Evolutionary conservation across 768 basidiomycete genomes (phyloP), one percentile per base, ranked within the genome.

Genomic region (Crepidotus variabilis): DNA sequence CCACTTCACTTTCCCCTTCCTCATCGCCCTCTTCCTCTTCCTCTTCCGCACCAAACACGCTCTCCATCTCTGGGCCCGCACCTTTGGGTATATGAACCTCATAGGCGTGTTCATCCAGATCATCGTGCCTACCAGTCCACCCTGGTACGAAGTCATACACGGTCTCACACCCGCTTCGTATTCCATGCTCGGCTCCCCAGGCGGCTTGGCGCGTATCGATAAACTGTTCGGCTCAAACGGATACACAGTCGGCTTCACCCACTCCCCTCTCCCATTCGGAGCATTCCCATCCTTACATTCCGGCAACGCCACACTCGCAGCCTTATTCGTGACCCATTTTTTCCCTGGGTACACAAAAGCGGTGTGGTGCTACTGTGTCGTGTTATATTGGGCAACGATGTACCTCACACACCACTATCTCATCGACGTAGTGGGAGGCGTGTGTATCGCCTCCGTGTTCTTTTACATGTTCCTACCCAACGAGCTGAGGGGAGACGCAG

Each of bases 301-400:
- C 0, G 96, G 84, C 2, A 88, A 85, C 67, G 91, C 91, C 1
- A 97, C 95, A 3, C 83, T 98, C 62, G 92, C 92, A 62, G 96
- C 94, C 0, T 81, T 99, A 50, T 95, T 95, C 80, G 73, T 98
- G 53, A 85, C 90, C 18, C 94, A 98, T 72, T 98, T 98, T 75
- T 98, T 98, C 83, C 91, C 92, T 0, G 78, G 80, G 58, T 79
- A 78, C 32, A 77, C 82, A 0, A 75, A 74, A 2, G 86, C 79
- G 61, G 84, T 86, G 21, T 98, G 94, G 92, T 76, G 72, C 1
- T 99, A 98, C 72, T 87, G 86, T 2, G 85, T 83, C 6, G 74
- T 92, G 16, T 82, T 99, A 3, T 98, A 96, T 70, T 99, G 97
- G 97, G 87, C 92, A 9, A 98, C 96, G 21, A 98, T 98, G 96